A percentile compares a stretch with the other conserved stretches of the same genome.
phyloP scores from a whole-genome alignment of 2,329 filamentous ascomycete genomes.

The Capronia epimyces region DNA sequence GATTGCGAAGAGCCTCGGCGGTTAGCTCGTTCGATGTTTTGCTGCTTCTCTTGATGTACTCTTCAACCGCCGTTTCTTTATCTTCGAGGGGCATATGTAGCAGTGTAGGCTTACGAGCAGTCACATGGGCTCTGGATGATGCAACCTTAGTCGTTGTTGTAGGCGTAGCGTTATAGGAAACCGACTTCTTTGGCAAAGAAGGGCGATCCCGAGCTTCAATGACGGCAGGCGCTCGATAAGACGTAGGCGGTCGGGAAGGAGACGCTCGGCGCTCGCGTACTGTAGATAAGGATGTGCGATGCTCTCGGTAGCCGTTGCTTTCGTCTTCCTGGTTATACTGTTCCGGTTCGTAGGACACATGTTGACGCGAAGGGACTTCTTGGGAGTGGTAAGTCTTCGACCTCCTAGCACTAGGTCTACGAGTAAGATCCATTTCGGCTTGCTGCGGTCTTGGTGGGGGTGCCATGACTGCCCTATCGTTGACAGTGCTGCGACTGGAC shows the following conservation, averaged over 20 bases:
- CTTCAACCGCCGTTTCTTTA: conserved; percentile 21
- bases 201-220: conserved; percentile 19
- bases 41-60: conserved; percentile 21
- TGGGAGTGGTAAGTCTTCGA: conserved; percentile 22
- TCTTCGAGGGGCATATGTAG: conserved; percentile 17
- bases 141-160: conserved; percentile 13
- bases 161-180: conserved; percentile 18
- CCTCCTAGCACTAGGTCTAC: conserved; percentile 20
- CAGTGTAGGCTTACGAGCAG: conserved; percentile 12
- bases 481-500: conserved; percentile 17
- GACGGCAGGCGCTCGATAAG: conserved; percentile 12
- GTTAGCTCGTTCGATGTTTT: conserved; percentile 21
- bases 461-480: conserved; percentile 23
- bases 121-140: conserved; percentile 3
- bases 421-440: conserved; percentile 8
- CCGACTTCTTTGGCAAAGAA: conserved; percentile 15
- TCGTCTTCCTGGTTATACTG: conserved; percentile 16
- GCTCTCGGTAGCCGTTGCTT: conserved; percentile 4
- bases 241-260: conserved; percentile 22
- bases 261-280: conserved; percentile 19
- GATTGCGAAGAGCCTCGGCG: conserved; percentile 22
- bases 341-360: conserved; percentile 10
- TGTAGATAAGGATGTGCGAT: conserved; percentile 10
- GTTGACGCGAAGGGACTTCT: conserved; percentile 8
- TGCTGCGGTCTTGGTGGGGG: conserved; percentile 22